These are phyloP conservation scores for Crithidia expoeki DNA, from an alignment of 208 protist species.

Conservation along the genomic window DNA sequence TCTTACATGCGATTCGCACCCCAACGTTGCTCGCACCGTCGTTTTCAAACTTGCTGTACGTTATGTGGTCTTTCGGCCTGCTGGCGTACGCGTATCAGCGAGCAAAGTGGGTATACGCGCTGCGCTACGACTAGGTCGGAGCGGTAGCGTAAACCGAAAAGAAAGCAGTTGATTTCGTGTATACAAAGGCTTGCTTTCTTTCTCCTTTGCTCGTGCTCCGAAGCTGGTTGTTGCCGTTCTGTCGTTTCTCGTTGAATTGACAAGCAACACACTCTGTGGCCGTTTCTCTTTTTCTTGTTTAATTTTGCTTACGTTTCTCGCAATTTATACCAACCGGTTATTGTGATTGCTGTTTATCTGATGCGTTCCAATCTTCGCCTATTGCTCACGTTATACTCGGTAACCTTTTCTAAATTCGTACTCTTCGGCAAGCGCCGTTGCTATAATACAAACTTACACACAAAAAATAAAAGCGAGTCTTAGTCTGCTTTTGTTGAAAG, in stretches of 20 bases:
- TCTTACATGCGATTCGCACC: conserved; percentile 67
- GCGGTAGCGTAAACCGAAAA: not conserved
- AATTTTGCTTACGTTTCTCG: not conserved
- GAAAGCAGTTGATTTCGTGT: no score
- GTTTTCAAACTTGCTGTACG: conserved; percentile 45
- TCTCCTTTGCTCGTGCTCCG: no score
- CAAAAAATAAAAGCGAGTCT: not conserved
- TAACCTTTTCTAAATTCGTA: not conserved
- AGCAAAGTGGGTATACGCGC: conserved; percentile 60
- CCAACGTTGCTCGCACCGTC: conserved; percentile 45
- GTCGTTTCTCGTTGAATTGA: not conserved
- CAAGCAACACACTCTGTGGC: not conserved
- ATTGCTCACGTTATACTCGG: conserved; percentile 5
- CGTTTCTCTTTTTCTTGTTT: not conserved
- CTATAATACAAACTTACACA: not conserved
- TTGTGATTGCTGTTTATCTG: not conserved
- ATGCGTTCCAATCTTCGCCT: not conserved
- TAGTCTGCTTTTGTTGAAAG: no score
- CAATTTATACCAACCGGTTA: no score
- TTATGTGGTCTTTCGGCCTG: conserved; percentile 53
- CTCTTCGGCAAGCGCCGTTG: not conserved
- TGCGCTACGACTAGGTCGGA: conserved; percentile 56
- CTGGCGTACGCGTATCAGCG: conserved; percentile 57
- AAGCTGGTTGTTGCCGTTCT: no score
- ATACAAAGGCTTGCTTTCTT: no score